Evolutionary conservation across 768 basidiomycete genomes (phyloP).

Genomic region (Pulveroboletus sp.): DNA sequence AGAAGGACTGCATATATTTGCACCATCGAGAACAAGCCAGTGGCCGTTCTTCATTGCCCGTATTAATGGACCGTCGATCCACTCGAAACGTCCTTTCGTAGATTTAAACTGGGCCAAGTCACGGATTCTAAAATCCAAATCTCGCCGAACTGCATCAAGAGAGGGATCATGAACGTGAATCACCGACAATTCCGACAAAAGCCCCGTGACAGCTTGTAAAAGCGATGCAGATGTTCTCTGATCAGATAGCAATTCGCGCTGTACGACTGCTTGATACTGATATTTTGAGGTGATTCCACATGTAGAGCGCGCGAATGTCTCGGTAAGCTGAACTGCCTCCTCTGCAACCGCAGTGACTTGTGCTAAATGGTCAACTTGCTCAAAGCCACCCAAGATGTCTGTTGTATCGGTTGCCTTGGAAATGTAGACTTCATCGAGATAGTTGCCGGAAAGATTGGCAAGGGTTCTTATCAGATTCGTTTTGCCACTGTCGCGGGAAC

Average conservation of each 20-base stretch:
- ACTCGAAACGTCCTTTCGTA: slow-evolving; percentile 67
- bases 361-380: slow-evolving; percentile 69
- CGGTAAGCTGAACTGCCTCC: slow-evolving; percentile 36
- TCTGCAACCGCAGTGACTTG: slow-evolving; percentile 36
- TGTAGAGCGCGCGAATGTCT: slow-evolving; percentile 36
- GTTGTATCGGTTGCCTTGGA: slow-evolving; percentile 88
- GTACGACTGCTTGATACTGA: slow-evolving; percentile 12
- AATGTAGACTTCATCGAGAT: slow-evolving; percentile 68
- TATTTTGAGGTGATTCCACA: slow-evolving; percentile 17
- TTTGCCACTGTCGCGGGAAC: slow-evolving; percentile 72
- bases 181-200: slow-evolving; percentile 28
- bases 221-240: slow-evolving; percentile 16
- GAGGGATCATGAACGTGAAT: slow-evolving; percentile 6
- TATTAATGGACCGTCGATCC: slow-evolving; percentile 92
- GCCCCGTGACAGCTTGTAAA: slow-evolving; percentile 22
- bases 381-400: slow-evolving; percentile 93
- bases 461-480: slow-evolving; percentile 64
- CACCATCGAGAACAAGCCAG: slow-evolving; percentile 89
- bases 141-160: slow-evolving; percentile 10
- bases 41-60: slow-evolving; percentile 79
- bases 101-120: slow-evolving; percentile 22
- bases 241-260: slow-evolving; percentile 13
- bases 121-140: slow-evolving; percentile 20
- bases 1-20: slow-evolving; percentile 92
- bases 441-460: slow-evolving; percentile 65